These are phyloP conservation scores for Astragalus membranaceus DNA, from an alignment of 306 rosid genomes.

Conservation along the genomic window DNA sequence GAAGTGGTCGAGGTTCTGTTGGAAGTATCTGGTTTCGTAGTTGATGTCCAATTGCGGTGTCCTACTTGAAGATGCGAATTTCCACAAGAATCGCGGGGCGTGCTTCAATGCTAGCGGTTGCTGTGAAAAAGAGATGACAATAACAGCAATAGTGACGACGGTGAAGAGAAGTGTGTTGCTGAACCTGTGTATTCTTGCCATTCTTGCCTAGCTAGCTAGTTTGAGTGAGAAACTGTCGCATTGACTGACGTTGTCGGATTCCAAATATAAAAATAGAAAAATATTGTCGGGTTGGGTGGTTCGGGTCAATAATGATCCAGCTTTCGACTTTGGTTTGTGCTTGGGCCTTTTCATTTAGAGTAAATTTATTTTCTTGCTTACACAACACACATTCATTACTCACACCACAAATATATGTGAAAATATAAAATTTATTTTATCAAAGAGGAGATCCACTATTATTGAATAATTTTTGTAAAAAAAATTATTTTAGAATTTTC, in stretches of 20 bases:
- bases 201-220: neutral
- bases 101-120: constrained; percentile 20
- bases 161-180: neutral
- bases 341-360: neutral
- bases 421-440: too few species aligned
- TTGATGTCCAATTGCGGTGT: neutral
- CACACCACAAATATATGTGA: too few species aligned
- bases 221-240: neutral
- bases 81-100: constrained; percentile 40
- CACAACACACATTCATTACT: too few species aligned
- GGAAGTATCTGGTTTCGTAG: constrained; percentile 57
- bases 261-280: neutral
- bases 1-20: constrained; percentile 81
- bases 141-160: neutral
- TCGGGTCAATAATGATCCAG: neutral
- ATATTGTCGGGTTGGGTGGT: neutral
- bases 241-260: too few species aligned
- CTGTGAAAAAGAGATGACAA: neutral
- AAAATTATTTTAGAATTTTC: too few species aligned
- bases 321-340: neutral
- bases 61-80: constrained; percentile 24
- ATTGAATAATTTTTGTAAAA: too few species aligned
- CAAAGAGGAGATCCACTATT: too few species aligned
- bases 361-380: neutral
- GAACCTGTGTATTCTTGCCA: constrained; percentile 16